Evolutionary conservation across 495 filamentous ascomycete species (phyloP), one percentile per base, ranked within the genome.

Genomic region (Podospora australis): DNA sequence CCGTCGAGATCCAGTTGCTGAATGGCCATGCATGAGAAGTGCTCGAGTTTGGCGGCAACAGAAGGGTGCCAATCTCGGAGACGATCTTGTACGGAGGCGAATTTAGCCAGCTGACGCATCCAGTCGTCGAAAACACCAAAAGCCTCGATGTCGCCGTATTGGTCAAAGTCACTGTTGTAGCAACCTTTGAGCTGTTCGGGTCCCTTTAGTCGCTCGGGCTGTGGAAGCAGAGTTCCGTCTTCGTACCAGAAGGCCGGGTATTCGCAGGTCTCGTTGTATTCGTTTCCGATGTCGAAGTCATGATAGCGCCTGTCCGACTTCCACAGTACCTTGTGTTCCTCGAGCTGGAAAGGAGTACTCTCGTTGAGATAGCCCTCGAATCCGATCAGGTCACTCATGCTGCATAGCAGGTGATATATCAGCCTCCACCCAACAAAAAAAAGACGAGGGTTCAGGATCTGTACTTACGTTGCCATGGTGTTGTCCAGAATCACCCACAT

Each of bases 401-500:
- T 66, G 30, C 13, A 22, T 25, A n/a, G 20, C 2, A 11, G 2
- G 46, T 57, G 43, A 64, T 46, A 40, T 16, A 16, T 41, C 40
- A 32, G 48, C 20, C 17, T 7, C 11, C 2, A 5, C 26, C 26
- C 26, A 30, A 30, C 26, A 6, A 30, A 30, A 30, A 30, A 9
- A 34, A 10, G n/a, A 21, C 4, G 9, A 9, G 14, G 11, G 43
- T 22, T 1, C 17, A 24, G 35, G 1, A 44, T 34, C 2, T 23
- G 17, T 38, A 22, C 63, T 54, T 53, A 66, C 63, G 83, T 87
- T 28, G 82, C 72, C 60, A 87, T 72, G 8, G 83, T 87, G 52
- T 86, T 86, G 53, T 87, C 83, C 53, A 87, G 67, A 19, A 87
- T 68, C 24, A 87, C 80, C 67, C 82, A 86, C 81, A 87, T 87